Evolutionary conservation across 192 early-diverging fungal species (phyloP).

Genomic region (Entomortierella lignicola): DNA sequence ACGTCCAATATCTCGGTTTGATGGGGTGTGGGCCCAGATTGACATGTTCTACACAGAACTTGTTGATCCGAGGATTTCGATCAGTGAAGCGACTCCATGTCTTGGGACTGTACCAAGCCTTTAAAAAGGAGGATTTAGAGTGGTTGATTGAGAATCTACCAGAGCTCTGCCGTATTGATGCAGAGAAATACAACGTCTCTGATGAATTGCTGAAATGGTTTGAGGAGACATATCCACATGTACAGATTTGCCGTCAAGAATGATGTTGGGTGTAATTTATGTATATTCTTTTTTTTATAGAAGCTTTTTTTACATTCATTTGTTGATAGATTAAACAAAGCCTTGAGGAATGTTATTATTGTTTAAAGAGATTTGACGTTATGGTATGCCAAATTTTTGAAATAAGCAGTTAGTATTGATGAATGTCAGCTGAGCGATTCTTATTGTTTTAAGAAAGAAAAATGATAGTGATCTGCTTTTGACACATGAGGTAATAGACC

Average conservation of each 20-base stretch:
- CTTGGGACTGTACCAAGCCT: constrained; percentile 29
- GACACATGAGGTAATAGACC: too few relatives aligned
- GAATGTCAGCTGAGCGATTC: too few relatives aligned
- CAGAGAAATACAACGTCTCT: constrained; percentile 45
- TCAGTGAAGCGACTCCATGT: constrained; percentile 42
- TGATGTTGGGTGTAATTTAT: background rate
- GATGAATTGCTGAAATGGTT: constrained; percentile 27
- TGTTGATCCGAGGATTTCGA: constrained; percentile 27
- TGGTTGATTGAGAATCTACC: constrained; percentile 34
- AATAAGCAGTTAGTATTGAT: too few relatives aligned
- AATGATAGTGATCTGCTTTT: too few relatives aligned
- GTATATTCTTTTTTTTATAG: too few relatives aligned
- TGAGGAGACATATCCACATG: constrained; percentile 7
- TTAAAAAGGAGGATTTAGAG: constrained; percentile 38
- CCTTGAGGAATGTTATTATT: too few relatives aligned
- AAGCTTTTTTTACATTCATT: too few relatives aligned
- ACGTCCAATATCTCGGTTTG: constrained; percentile 36
- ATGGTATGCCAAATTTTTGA: too few relatives aligned
- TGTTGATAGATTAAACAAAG: too few relatives aligned
- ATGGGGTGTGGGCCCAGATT: constrained; percentile 41
- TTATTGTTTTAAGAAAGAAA: too few relatives aligned
- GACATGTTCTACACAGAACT: constrained; percentile 3
- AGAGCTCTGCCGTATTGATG: constrained; percentile 46
- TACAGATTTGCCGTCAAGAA: constrained; percentile 34
- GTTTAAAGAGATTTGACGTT: too few relatives aligned